These are phyloP conservation scores for Bipolaris victoriae DNA, from an alignment of 2,329 filamentous ascomycete genomes.

Conservation along the genomic window DNA sequence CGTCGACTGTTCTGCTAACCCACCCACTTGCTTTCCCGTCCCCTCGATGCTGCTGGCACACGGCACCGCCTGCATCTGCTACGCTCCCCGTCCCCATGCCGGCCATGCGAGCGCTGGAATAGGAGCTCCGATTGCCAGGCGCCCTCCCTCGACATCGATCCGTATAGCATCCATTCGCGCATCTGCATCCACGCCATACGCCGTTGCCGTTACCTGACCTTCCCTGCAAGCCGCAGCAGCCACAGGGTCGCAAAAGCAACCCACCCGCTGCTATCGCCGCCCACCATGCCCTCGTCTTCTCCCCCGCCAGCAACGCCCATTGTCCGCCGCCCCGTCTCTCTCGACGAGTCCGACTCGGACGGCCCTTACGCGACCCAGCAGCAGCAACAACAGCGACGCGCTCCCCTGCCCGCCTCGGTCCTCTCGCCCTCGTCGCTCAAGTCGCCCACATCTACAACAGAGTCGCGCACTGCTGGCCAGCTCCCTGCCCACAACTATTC, in stretches of 20 bases:
- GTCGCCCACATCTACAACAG: conserved; percentile 7
- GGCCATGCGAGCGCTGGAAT: conserved; percentile 26
- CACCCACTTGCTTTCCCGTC: background rate
- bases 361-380: conserved; percentile 49
- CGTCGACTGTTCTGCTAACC: conserved; percentile 8
- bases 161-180: background rate
- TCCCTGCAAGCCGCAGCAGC: conserved; percentile 18
- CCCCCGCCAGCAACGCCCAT: conserved; percentile 44
- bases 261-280: conserved; percentile 8
- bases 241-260: conserved; percentile 14
- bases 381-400: conserved; percentile 35
- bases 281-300: conserved; percentile 40
- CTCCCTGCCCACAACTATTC: conserved; percentile 44
- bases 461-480: conserved; percentile 27
- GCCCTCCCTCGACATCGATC: background rate
- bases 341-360: conserved; percentile 49
- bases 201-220: conserved; percentile 6
- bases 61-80: conserved; percentile 5
- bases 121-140: background rate
- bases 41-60: conserved; percentile 1
- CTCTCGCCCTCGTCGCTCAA: conserved; percentile 28
- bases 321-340: conserved; percentile 32
- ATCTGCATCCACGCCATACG: conserved; percentile 1
- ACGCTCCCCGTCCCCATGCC: conserved; percentile 29
- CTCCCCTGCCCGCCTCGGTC: conserved; percentile 44